These are phyloP conservation scores for Fusarium brevicatenulatum DNA, from an alignment of 2,329 filamentous ascomycete species.

Conservation along the genomic window DNA sequence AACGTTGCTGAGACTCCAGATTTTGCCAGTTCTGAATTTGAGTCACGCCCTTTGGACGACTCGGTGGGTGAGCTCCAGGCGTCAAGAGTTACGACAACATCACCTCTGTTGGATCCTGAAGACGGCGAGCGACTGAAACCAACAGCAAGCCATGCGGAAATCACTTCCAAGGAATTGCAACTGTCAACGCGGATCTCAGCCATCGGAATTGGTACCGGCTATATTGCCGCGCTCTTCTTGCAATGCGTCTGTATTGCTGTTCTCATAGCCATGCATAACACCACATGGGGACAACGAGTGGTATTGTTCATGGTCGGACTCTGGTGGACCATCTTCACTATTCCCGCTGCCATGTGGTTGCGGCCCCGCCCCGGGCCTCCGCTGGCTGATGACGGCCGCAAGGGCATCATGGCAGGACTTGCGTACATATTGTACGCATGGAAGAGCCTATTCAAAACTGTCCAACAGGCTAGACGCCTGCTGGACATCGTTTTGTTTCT, in stretches of 20 bases:
- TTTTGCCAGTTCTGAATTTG: slow-evolving; percentile 45
- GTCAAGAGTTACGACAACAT: slow-evolving; percentile 54
- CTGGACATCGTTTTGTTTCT: slow-evolving; percentile 83
- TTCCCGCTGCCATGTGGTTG: slow-evolving; percentile 88
- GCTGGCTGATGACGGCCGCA: slow-evolving; percentile 59
- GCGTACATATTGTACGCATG: slow-evolving; percentile 86
- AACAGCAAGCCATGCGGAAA: slow-evolving; percentile 57
- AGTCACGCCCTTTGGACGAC: slow-evolving; percentile 51
- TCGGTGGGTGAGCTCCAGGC: slow-evolving; percentile 46
- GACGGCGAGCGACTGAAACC: slow-evolving; percentile 51
- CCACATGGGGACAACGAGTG: slow-evolving; percentile 85
- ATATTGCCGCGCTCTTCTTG: slow-evolving; percentile 84
- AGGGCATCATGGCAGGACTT: slow-evolving; percentile 60
- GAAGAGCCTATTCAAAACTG: slow-evolving; percentile 84
- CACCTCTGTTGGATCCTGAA: slow-evolving; percentile 59
- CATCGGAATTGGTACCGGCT: slow-evolving; percentile 92
- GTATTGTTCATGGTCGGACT: slow-evolving; percentile 86
- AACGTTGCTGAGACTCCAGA: slow-evolving; percentile 45
- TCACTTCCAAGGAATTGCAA: slow-evolving; percentile 74
- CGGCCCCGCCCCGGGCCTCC: slow-evolving; percentile 90
- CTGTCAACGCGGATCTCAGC: slow-evolving; percentile 92
- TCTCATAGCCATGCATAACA: slow-evolving; percentile 76
- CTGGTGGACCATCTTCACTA: slow-evolving; percentile 94
- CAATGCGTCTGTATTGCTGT: slow-evolving; percentile 85
- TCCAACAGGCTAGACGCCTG: slow-evolving; percentile 77